phyloP scores from a whole-genome alignment of 371 early-diverging fungal genomes.

The Mucor plumbeus region DNA sequence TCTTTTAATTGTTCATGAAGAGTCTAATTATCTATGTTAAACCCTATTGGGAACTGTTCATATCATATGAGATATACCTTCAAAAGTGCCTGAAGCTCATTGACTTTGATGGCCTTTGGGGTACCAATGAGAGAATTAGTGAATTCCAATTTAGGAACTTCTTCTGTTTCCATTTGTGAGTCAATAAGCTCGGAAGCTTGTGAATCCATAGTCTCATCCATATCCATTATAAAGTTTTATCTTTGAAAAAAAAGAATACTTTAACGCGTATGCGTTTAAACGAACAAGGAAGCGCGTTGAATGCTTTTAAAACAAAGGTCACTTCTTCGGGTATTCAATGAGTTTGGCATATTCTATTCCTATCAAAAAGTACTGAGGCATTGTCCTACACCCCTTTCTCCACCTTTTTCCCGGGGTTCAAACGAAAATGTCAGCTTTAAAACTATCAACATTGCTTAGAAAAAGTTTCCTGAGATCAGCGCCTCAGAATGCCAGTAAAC shows the following conservation, averaged over 20 bases:
- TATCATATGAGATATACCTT: conserved; percentile 15
- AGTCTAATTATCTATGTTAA: conserved; percentile 17
- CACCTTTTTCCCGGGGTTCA: conserved; percentile 3
- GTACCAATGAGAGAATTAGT: conserved; percentile 19
- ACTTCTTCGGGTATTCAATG: conserved; percentile 1
- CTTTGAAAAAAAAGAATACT: not conserved
- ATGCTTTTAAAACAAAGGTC: not conserved
- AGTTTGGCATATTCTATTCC: not conserved
- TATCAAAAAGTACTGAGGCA: not conserved
- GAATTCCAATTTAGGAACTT: conserved; percentile 10
- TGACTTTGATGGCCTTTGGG: conserved; percentile 19
- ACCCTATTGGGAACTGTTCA: not conserved
- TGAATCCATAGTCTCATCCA: conserved; percentile 22
- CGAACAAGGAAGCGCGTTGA: not conserved
- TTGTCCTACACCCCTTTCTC: not conserved
- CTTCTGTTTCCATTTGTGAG: conserved; percentile 8
- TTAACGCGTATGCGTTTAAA: conserved; percentile 9
- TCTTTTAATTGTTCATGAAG: conserved; percentile 37
- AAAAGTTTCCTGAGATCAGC: not conserved
- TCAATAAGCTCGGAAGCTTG: conserved; percentile 26
- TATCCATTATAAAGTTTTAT: not conserved
- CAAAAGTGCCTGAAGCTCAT: conserved; percentile 27
- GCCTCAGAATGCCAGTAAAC: not conserved
- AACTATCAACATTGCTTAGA: not conserved
- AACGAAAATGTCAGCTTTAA: conserved; percentile 5